Evolutionary conservation across 345 rosid species (phyloP), one percentile per base, ranked within the genome.

Genomic region (Citrus unshiu): DNA sequence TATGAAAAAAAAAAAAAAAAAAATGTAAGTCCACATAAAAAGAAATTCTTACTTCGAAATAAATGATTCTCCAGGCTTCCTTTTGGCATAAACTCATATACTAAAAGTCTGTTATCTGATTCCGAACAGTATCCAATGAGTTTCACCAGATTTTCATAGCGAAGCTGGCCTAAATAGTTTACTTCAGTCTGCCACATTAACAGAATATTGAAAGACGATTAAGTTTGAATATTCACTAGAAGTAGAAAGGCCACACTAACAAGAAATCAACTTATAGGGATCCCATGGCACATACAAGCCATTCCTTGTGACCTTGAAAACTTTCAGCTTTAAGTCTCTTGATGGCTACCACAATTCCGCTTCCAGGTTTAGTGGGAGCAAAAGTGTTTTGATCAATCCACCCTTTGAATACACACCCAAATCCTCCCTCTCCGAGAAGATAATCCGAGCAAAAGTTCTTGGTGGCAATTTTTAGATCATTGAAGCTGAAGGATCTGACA

Each of bases 21-120:
- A 70, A 76, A 27, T 30, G 9, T 25, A 64, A 74, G 22, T 21
- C 39, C 1, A 16, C 30, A 30, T 32, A 79, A 27, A 24, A 14
- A 64, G 74, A 73, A 68, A 30, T 43, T 69, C 94, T 79, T 84
- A 95, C 99, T 90, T 87, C 93, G 86, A 76, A 95, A 93, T 25
- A 95, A 82, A 86, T 95, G 98, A 82, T 89, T 90, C 92, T 95
- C 99, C 83, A 95, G 76, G 84, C 98, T 92, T 74, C 99, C 96
- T 79, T 88, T 91, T 6, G 93, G 91, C 99, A 95, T 89, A 72
- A 78, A 93, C 83, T 95, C 95, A 12, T 95, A 93, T 75, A 93
- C 98, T 46, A 95, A 86, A 77, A 95, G 94, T 67, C 90, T 83
- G 40, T 85, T 91, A 32, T 91, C 93, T 43, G 76, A 86, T 40